Evolutionary conservation across 352 stramenopile species (phyloP).

Genomic region (Pythium sukuiense): DNA sequence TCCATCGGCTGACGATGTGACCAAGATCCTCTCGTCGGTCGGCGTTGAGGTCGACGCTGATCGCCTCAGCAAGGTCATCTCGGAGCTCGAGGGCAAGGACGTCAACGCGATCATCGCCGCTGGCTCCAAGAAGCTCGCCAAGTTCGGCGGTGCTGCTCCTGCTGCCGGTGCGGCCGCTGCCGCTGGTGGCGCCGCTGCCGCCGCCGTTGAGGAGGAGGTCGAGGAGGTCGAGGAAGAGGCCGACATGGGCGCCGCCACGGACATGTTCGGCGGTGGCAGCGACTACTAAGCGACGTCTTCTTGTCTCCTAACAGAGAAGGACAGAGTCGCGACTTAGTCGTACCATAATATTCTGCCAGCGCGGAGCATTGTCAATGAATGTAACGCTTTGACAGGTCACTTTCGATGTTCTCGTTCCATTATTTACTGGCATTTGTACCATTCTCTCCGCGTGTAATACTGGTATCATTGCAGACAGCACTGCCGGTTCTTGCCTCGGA

Average conservation of each 20-base stretch:
- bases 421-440: not conserved
- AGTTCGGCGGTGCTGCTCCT: conserved; percentile 66
- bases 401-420: conserved; percentile 18
- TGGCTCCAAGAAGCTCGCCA: conserved; percentile 79
- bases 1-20: conserved; percentile 91
- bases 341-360: conserved; percentile 26
- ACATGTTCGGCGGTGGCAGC: conserved; percentile 84
- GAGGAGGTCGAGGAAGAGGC: conserved; percentile 77
- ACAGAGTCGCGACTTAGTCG: conserved; percentile 5
- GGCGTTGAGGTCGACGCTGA: conserved; percentile 87
- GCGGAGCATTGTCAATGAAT: conserved; percentile 43
- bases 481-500: conserved; percentile 45
- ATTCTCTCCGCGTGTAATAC: not conserved
- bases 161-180: conserved; percentile 52
- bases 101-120: conserved; percentile 83
- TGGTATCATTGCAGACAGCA: conserved; percentile 51
- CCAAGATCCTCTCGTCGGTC: conserved; percentile 89
- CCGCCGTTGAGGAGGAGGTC: conserved; percentile 61
- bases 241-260: conserved; percentile 83
- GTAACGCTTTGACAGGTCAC: conserved; percentile 69
- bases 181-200: conserved; percentile 46
- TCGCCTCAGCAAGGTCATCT: conserved; percentile 69
- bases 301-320: conserved; percentile 5
- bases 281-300: conserved; percentile 76
- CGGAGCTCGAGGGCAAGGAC: conserved; percentile 82